phyloP scores from a whole-genome alignment of 345 rosid species.

The Linum trigynum region DNA sequence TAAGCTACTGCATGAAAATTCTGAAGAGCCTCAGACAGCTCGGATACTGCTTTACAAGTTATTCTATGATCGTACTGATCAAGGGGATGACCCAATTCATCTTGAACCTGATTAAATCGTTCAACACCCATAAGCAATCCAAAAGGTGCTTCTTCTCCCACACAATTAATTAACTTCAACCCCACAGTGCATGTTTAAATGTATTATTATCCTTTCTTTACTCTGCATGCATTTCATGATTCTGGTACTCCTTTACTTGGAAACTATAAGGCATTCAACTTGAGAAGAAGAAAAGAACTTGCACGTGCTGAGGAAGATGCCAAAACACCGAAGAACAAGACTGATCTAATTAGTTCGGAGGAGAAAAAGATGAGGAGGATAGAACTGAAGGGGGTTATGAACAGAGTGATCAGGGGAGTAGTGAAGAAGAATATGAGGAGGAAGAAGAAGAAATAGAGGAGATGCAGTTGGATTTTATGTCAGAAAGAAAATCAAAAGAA shows the following conservation, averaged over 20 bases:
- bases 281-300: too few relatives aligned
- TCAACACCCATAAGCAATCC: slow-evolving; percentile 75
- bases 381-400: too few relatives aligned
- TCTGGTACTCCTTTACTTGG: not conserved
- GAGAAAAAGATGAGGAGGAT: too few relatives aligned
- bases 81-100: slow-evolving; percentile 92
- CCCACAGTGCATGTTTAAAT: slow-evolving; percentile 2
- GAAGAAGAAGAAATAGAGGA: too few relatives aligned
- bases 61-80: slow-evolving; percentile 89
- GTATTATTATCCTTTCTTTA: not conserved
- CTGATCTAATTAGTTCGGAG: too few relatives aligned
- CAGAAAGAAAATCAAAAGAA: too few relatives aligned
- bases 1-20: slow-evolving; percentile 55
- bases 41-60: slow-evolving; percentile 87
- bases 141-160: slow-evolving; percentile 50
- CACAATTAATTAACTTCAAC: too few relatives aligned
- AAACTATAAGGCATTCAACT: not conserved
- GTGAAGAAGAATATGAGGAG: too few relatives aligned
- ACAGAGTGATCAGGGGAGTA: too few relatives aligned
- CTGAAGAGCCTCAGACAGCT: slow-evolving; percentile 78
- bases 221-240: not conserved
- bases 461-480: too few relatives aligned
- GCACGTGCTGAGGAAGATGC: too few relatives aligned
- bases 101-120: slow-evolving; percentile 60
- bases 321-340: too few relatives aligned